Base-by-base conservation (phyloP, 2,329 filamentous ascomycete species). In the Penicillium concentricum region DNA sequence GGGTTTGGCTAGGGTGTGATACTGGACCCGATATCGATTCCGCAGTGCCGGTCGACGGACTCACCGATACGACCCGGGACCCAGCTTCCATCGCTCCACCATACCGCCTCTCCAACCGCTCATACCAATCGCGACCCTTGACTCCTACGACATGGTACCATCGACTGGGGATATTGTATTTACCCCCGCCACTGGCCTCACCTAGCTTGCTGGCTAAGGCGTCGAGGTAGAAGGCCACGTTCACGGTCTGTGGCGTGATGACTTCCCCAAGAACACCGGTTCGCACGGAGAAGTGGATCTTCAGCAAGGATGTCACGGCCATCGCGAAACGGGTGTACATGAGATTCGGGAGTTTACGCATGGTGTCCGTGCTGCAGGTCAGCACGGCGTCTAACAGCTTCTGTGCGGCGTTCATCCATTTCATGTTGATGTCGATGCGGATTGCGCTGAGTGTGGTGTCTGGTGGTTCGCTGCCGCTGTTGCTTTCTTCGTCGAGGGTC, bases 331-430 rank as follows among this genome's bases (percentile, higher is more conserved):
- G 69, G 1, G 67, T 72, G 49, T 73, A 74, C 32, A 67, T 67
- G 13, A 73, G 49, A 43, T 72, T 74, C 12, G 72, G 70, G 39
- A 74, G 57, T 54, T 68, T 67, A 32, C 70, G 69, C 63, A 73
- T 62, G 9, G 69, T 67, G 15, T 72, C 69, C 15, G 65, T 67
- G 54, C 70, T 71, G 54, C 71, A 74, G 35, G 56, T 61, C 34
- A 73, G 58, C 22, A 72, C 66, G 2, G 67, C 64, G 48, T 74
- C 66, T 16, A 74, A 64, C 50, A 74, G 50, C 48, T 70, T 66
- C 8, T 73, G 72, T 12, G 71, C 68, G 20, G 71, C 67, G 42
- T 71, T 68, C 70, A 74, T 67, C 72, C 72, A 74, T 62, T 73
- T 74, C 41, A 74, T 64, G 3, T 65, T 73, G 57, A 74, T 65